Evolutionary conservation across 78 protist species (phyloP).

Genomic region (Dictyostelium discoideum): DNA sequence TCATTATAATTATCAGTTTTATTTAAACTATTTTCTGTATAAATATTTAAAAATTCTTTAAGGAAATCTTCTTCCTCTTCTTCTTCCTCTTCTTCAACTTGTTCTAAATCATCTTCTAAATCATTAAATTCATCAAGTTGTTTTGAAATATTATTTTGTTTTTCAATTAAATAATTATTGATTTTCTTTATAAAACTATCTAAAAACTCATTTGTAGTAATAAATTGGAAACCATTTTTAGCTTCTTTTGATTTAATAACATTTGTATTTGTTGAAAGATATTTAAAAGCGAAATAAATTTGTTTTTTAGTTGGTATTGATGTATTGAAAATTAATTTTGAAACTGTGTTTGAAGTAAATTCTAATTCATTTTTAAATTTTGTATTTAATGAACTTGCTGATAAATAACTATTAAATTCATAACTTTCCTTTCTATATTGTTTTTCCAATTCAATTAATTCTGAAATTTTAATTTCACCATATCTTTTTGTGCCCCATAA

Average conservation of each 20-base stretch:
- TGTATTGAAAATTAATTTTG: not conserved
- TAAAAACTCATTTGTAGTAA: not conserved
- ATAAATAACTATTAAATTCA: not conserved
- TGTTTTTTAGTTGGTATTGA: not conserved
- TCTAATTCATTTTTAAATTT: not conserved
- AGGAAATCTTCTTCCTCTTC: not conserved
- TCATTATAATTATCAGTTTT: no score
- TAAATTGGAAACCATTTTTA: not conserved
- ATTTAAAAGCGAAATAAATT: slow-evolving; percentile 5
- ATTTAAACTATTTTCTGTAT: no score
- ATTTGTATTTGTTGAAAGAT: not conserved
- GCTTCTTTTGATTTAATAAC: not conserved
- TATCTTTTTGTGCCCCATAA: not conserved
- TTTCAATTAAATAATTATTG: not conserved
- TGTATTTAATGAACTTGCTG: not conserved
- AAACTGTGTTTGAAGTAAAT: not conserved
- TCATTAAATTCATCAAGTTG: not conserved
- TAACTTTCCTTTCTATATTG: not conserved
- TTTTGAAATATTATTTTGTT: no score
- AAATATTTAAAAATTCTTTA: no score
- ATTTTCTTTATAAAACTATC: not conserved
- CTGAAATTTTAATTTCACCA: not conserved
- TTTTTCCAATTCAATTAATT: not conserved
- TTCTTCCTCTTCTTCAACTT: not conserved
- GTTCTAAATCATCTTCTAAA: not conserved